Percentiles rank a stretch among this genome's conserved stretches.
These are phyloP conservation scores for Malassezia sp. DNA, from an alignment of 1,284 basidiomycete species.

Conservation along the genomic window DNA sequence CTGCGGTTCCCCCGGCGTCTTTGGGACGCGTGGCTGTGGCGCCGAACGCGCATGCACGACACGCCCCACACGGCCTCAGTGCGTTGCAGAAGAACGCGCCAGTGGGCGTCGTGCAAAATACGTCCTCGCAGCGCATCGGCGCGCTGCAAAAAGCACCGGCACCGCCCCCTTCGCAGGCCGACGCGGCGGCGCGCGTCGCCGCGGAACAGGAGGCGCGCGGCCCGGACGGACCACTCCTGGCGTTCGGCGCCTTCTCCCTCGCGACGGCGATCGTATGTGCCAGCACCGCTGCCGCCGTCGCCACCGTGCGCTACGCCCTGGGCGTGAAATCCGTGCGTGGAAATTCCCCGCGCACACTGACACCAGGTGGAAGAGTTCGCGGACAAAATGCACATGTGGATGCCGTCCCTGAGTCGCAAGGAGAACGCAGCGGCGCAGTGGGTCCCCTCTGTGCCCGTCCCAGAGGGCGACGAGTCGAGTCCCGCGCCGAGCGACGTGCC, in stretches of 20 bases:
- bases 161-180: not conserved
- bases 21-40: too few relatives aligned
- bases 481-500: not conserved
- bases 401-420: conserved; percentile 4
- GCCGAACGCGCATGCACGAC: too few relatives aligned
- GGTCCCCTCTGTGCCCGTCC: not conserved
- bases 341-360: too few relatives aligned
- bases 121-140: not conserved
- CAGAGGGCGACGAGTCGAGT: not conserved
- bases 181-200: not conserved
- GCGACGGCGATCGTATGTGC: conserved; percentile 12
- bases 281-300: not conserved
- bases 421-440: not conserved
- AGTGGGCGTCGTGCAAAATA: too few relatives aligned
- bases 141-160: not conserved
- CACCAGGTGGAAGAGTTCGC: conserved; percentile 13
- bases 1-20: too few relatives aligned
- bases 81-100: too few relatives aligned
- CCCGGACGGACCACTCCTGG: conserved; percentile 4
- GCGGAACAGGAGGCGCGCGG: not conserved
- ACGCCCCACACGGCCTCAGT: too few relatives aligned
- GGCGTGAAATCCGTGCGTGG: conserved; percentile 5
- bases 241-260: conserved; percentile 9
- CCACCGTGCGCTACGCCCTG: conserved; percentile 1
- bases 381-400: conserved; percentile 6